phyloP scores from a whole-genome alignment of 176 grass and related monocot species.

The Zea luxurians region DNA sequence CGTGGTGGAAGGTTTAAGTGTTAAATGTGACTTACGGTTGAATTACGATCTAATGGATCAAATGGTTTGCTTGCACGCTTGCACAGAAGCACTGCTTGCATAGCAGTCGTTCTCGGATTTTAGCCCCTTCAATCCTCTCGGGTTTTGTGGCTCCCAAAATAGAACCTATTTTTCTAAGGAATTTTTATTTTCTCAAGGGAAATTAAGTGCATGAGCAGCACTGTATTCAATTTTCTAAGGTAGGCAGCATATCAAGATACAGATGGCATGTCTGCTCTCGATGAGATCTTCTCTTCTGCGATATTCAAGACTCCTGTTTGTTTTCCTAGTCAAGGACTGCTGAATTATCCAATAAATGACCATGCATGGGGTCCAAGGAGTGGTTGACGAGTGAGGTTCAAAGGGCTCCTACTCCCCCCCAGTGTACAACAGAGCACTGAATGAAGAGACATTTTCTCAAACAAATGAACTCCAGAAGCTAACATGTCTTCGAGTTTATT shows the following conservation, averaged over 20 bases:
- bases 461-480: neutral
- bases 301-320: neutral
- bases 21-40: too few relatives aligned
- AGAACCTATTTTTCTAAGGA: too few relatives aligned
- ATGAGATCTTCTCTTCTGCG: neutral
- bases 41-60: too few relatives aligned
- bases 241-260: slow-evolving; percentile 12
- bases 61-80: too few relatives aligned
- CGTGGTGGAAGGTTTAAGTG: too few relatives aligned
- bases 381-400: slow-evolving; percentile 18
- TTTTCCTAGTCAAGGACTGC: slow-evolving; percentile 3
- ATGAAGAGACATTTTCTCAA: slow-evolving; percentile 25
- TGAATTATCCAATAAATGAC: slow-evolving; percentile 17
- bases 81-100: too few relatives aligned
- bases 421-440: slow-evolving; percentile 16
- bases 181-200: too few relatives aligned
- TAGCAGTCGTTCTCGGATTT: too few relatives aligned
- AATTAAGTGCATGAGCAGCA: neutral
- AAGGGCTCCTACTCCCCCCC: neutral
- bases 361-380: slow-evolving; percentile 10
- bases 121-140: too few relatives aligned
- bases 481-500: slow-evolving; percentile 37
- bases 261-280: slow-evolving; percentile 13
- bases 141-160: too few relatives aligned
- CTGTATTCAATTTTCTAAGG: slow-evolving; percentile 11